Evolutionary conservation across 1,284 basidiomycete species (phyloP), one percentile per base, ranked within the genome.

Genomic region (Fomitopsis palustris): DNA sequence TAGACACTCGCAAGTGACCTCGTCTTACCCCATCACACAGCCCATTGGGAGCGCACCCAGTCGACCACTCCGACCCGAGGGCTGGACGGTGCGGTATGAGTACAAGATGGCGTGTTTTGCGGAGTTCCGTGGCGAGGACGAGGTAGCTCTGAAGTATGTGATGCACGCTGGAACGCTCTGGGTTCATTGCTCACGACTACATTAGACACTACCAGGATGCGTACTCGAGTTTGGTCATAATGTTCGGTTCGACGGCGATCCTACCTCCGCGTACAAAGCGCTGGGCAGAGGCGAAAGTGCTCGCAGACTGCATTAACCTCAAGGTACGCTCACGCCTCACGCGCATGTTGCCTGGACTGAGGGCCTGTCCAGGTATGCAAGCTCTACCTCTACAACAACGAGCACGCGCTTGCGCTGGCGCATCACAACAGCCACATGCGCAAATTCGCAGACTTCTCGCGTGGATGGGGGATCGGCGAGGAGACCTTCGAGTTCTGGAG

Each of bases 61-160:
- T 41, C 80, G 88, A 25, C 85, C 88, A 1, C 74, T 98, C 6
- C 78, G 89, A 17, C 82, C 90, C 0, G 90, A 95, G 72, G 96
- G 96, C 0, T 98, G 96, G 95, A 91, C 88, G 0, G 93, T 96
- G n/a, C 80, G 96, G 21, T 96, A 96, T 69, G 95, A 97, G 72
- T 98, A 94, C 79, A 99, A 98, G 76, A 90, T 96, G 79, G 96
- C 90, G 0, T 92, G 92, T 64, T 98, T 98, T 73, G 94, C 96
- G 0, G 96, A 99, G 74, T 91, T 98, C 66, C 78, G 94, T 56
- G 88, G 92, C 19, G 96, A 98, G 70, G 84, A 92, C 62, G 93
- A 96, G 66, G 87, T 93, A 5, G 93, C 94, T 1, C 78, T 94
- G 62, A 93, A 93, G 88, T 92, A 63, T 57, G 81, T 72, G 19